Conservation (phyloP, 192 early-diverging fungal genomes). For the Podila epicladia region DNA sequence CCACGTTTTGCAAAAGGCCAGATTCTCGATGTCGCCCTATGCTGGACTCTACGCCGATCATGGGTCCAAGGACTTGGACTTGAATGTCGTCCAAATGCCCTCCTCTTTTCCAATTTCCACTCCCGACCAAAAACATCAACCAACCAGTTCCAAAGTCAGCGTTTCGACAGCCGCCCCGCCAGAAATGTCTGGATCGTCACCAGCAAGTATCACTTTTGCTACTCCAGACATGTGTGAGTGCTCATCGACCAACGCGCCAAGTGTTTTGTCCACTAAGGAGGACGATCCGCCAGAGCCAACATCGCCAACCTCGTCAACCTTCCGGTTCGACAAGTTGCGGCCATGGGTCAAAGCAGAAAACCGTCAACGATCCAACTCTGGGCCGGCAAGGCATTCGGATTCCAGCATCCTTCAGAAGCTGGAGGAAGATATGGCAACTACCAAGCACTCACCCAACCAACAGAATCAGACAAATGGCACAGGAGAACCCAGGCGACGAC, state of each 20-base stretch:
- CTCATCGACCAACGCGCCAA: too few species aligned
- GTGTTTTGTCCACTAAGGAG: background rate
- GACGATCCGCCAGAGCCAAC: background rate
- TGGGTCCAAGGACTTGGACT: slow-evolving; percentile 20
- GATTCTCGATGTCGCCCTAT: slow-evolving; percentile 39
- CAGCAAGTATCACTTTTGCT: background rate
- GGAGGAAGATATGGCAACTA: slow-evolving; percentile 1
- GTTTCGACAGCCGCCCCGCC: background rate
- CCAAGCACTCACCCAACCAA: background rate
- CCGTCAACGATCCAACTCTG: slow-evolving; percentile 35
- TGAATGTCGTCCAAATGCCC: slow-evolving; percentile 27
- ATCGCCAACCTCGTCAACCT: background rate
- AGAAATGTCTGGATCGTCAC: background rate
- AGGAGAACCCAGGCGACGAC: slow-evolving; percentile 21
- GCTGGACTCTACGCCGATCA: slow-evolving; percentile 41
- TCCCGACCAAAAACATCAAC: background rate
- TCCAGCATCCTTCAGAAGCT: slow-evolving; percentile 9
- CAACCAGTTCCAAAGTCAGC: background rate
- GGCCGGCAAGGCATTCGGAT: slow-evolving; percentile 27
- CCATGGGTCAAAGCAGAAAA: slow-evolving; percentile 12
- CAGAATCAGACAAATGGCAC: background rate
- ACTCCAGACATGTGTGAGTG: too few species aligned
- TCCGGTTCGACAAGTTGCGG: slow-evolving; percentile 17
- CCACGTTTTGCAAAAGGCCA: slow-evolving; percentile 28
- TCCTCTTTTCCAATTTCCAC: slow-evolving; percentile 8